Base-by-base conservation (phyloP, 176 grass and related monocot species). In the Ensete ventricosum region DNA sequence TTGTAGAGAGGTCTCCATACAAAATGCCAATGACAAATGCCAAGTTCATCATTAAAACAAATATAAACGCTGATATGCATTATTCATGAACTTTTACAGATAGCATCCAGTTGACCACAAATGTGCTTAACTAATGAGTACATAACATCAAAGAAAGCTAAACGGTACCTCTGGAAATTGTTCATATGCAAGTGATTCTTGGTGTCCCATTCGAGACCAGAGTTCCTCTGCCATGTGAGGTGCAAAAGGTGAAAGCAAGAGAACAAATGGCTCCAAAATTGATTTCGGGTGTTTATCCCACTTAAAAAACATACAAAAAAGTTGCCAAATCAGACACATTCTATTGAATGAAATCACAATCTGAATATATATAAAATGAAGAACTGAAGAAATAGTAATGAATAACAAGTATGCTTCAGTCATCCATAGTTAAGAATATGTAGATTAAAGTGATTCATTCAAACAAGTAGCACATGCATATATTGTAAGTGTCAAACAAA, bases 151-250 rank as follows among this genome's bases (percentile, higher is more conserved):
- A 20, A 21, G 25, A 34, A 43, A 48, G 12, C 16, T 11, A 55
- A 55, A 0, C 17, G 16, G n/a, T 93, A 97, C 93, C 93, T 87
- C 87, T 70, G 93, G 90, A 85, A 97, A 97, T 53, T 69, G 82
- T 84, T 88, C 82, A 50, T 97, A 73, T 1, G 93, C 88, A 83
- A 93, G 83, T 69, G 90, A 87, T 50, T 77, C 76, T 52, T 82
- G 71, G 79, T 97, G 82, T 55, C 90, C 93, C 13, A 97, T 84
- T 58, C 90, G 88, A 82, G 86, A 93, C 93, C 93, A 93, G 75
- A 97, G 88, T 78, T 97, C 93, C 84, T 93, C 90, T 11, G 85
- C 85, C 81, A 97, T 78, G 82, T 93, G 93, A 74, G 90, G 88
- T 60, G 93, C 93, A 69, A 93, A 97, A 81, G 90, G 93, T 75